Conservation (phyloP, 768 basidiomycete species). For the Russula sp. region DNA sequence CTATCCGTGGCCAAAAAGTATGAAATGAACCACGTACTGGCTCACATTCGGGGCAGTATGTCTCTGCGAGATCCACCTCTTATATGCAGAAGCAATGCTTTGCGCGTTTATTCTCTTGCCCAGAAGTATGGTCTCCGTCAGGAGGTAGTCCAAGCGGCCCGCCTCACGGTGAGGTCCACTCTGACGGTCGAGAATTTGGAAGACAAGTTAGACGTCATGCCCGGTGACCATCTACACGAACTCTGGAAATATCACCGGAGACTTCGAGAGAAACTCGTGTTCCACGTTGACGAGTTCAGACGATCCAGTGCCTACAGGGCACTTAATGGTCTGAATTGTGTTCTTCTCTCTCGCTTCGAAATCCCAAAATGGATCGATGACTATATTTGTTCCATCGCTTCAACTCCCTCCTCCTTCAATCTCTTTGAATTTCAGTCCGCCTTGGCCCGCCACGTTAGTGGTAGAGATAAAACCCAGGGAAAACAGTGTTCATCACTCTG, state of each 20-base stretch:
- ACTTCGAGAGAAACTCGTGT: neutral
- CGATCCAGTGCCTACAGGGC: neutral
- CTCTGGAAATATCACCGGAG: constrained; percentile 16
- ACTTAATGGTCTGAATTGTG: neutral
- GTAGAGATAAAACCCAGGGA: no score
- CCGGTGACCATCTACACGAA: constrained; percentile 6
- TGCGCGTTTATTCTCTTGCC: constrained; percentile 6
- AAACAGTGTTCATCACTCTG: neutral
- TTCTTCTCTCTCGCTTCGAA: no score
- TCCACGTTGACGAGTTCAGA: neutral
- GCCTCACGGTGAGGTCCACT: constrained; percentile 1
- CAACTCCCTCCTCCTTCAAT: neutral
- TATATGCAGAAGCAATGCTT: neutral
- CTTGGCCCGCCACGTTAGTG: neutral
- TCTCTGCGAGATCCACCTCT: constrained; percentile 2
- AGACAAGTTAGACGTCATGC: constrained; percentile 4
- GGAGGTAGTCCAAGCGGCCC: constrained; percentile 3
- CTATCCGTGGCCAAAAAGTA: constrained; percentile 16
- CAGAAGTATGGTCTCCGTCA: constrained; percentile 11
- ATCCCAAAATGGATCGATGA: constrained; percentile 13
- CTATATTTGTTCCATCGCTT: neutral
- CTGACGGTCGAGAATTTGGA: constrained; percentile 11
- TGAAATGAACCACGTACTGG: neutral
- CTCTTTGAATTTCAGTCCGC: neutral
- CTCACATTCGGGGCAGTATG: constrained; percentile 5